A percentile compares a stretch with the other conserved stretches of the same genome.
Conservation (phyloP, 1,139 yeast genomes). For the Lodderomyces beijingensis region DNA sequence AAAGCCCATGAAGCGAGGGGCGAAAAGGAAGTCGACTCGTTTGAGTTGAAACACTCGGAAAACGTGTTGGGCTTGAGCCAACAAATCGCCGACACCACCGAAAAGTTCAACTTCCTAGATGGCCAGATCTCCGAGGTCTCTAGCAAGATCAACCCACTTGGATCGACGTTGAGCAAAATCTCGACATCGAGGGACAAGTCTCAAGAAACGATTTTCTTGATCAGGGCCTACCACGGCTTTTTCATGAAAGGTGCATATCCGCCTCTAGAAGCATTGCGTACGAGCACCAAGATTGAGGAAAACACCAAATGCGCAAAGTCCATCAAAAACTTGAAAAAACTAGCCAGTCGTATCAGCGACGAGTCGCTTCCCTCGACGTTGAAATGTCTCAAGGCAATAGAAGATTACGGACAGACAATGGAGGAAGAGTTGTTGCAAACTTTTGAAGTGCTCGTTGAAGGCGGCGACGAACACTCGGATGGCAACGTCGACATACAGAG, state of each 20-base stretch:
- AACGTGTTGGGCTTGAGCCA: constrained; percentile 57
- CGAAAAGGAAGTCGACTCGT: constrained; percentile 55
- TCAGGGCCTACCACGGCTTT: constrained; percentile 75
- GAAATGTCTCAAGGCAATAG: constrained; percentile 52
- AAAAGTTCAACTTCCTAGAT: constrained; percentile 56
- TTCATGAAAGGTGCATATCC: constrained; percentile 57
- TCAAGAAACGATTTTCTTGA: constrained; percentile 65
- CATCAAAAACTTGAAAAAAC: constrained; percentile 57
- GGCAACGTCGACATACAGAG: constrained; percentile 42
- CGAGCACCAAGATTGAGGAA: constrained; percentile 41
- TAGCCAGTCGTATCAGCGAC: constrained; percentile 59
- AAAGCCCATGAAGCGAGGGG: constrained; percentile 41
- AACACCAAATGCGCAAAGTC: constrained; percentile 66
- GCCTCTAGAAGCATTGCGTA: constrained; percentile 53
- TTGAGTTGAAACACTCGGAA: constrained; percentile 63
- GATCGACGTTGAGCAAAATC: constrained; percentile 67
- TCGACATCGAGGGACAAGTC: constrained; percentile 78
- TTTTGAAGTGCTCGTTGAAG: constrained; percentile 56
- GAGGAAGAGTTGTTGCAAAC: constrained; percentile 60
- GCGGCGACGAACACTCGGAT: constrained; percentile 24
- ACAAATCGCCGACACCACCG: constrained; percentile 39
- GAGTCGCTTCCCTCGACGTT: constrained; percentile 48
- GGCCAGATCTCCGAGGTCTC: constrained; percentile 55
- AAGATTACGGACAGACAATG: constrained; percentile 70
- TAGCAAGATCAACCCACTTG: constrained; percentile 66